Conservation (phyloP, 768 basidiomycete genomes). For the Podaxis sp. region DNA sequence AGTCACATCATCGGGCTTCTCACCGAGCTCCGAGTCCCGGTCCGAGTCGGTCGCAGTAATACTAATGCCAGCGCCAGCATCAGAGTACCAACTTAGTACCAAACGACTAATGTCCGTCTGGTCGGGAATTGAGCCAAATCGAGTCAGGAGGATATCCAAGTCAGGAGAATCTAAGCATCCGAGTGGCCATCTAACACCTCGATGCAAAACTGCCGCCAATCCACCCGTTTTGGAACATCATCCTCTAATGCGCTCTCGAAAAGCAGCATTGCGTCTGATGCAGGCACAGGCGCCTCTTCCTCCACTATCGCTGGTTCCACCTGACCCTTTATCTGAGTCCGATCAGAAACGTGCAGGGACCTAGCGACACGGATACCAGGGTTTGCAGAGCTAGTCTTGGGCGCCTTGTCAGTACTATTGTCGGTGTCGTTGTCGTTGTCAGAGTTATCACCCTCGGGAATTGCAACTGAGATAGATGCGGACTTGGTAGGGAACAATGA, state of each 20-base stretch:
- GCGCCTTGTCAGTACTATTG: not conserved
- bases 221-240: slow-evolving; percentile 35
- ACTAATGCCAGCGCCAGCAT: not conserved
- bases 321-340: slow-evolving; percentile 24
- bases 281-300: slow-evolving; percentile 31
- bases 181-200: slow-evolving; percentile 33
- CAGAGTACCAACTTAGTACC: not conserved
- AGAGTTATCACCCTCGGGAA: not conserved
- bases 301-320: slow-evolving; percentile 39
- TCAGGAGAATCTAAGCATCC: not conserved
- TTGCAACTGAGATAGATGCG: slow-evolving; percentile 10
- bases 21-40: not conserved
- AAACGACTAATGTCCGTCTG: not conserved
- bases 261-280: slow-evolving; percentile 23
- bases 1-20: not conserved
- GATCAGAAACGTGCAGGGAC: slow-evolving; percentile 26
- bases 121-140: not conserved
- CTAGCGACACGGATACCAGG: slow-evolving; percentile 23
- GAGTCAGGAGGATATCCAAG: no score
- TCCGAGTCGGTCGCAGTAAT: not conserved
- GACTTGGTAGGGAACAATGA: slow-evolving; percentile 2
- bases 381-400: not conserved
- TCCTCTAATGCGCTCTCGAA: slow-evolving; percentile 30
- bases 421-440: not conserved
- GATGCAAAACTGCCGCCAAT: slow-evolving; percentile 60